Percentiles rank a stretch among this genome's conserved stretches.
Conservation (phyloP, 371 early-diverging fungal species). For the Mortierella sp. region DNA sequence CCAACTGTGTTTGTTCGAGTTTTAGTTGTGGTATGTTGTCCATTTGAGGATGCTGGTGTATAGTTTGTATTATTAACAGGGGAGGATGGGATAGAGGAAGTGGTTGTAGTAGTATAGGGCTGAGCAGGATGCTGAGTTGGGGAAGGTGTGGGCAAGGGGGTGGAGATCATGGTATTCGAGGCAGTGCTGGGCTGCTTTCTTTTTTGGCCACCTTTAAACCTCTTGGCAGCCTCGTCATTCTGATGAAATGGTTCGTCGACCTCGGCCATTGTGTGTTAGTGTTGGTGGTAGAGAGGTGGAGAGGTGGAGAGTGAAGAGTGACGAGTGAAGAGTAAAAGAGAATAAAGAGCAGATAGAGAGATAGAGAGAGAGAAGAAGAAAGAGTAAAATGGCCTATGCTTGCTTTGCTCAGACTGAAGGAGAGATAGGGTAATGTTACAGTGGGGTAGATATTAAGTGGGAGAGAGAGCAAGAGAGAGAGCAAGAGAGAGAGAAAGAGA, state of each 20-base stretch:
- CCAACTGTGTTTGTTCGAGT: slow-evolving; percentile 1
- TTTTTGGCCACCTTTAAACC: slow-evolving; percentile 37
- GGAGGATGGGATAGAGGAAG: neutral
- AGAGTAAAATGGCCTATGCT: too few species aligned
- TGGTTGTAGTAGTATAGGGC: neutral
- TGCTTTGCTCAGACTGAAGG: neutral
- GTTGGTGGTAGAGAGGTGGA: neutral
- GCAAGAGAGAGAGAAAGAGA: too few species aligned
- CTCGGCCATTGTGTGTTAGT: slow-evolving; percentile 20
- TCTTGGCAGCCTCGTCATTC: slow-evolving; percentile 40
- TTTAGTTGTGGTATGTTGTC: neutral
- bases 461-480: too few species aligned
- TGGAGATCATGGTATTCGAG: neutral
- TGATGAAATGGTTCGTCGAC: slow-evolving; percentile 36
- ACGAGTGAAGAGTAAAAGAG: neutral
- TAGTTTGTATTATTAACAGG: neutral
- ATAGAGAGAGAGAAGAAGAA: neutral
- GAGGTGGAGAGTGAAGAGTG: neutral
- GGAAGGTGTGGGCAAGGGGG: slow-evolving; percentile 13
- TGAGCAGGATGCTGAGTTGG: slow-evolving; percentile 10
- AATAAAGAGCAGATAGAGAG: neutral
- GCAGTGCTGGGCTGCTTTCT: slow-evolving; percentile 34
- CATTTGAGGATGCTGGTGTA: neutral
- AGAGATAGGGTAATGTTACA: neutral
- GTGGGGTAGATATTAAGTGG: neutral